Evolutionary conservation across 495 filamentous ascomycete species (phyloP), one percentile per base, ranked within the genome.

Genomic region (Penicillium samsonianum): DNA sequence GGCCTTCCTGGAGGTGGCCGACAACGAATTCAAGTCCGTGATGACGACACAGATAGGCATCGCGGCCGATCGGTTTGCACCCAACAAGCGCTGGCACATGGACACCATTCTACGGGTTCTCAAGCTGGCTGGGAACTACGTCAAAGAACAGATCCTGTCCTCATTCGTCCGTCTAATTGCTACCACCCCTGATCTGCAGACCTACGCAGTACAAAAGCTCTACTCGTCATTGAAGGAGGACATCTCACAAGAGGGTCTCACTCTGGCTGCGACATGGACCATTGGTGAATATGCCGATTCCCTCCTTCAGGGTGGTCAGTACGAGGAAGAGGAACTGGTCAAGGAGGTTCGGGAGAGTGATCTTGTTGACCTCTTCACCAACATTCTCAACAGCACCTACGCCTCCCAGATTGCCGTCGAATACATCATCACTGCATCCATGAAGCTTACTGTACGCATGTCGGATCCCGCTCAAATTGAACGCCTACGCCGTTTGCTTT

Each of bases 11-110:
- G 95, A 98, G 70, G 91, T 96, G 33, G 91, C 95, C 44, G 93
- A 98, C 65, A 96, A 93, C 60, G 94, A 98, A 69, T 98, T 98
- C 81, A 98, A 98, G 75, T 90, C 95, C 2, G 87, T 87, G 50
- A 95, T 98, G 91, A 98, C 94, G 0, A 90, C 86, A 51, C 94
- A 98, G 67, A 98, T 98, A 65, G 94, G 94, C 14, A 90, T 98
- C 65, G 95, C 94, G 20, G 95, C 94, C 4, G 95, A 98, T 67
- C 86, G 92, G 22, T 98, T 90, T 73, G 90, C 95, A 7, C 94
- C 94, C 2, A 96, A 91, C 70, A 97, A 96, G 77, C 83, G 95
- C 65, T 98, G 94, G 94, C 94, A 98, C 68, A 84, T 97, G 59
- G 94, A 98, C 68, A 98, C 94, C 17, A 96, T 98, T 83, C 78